Conservation (phyloP, 2,329 filamentous ascomycete species). For the Fusarium beomiforme region DNA sequence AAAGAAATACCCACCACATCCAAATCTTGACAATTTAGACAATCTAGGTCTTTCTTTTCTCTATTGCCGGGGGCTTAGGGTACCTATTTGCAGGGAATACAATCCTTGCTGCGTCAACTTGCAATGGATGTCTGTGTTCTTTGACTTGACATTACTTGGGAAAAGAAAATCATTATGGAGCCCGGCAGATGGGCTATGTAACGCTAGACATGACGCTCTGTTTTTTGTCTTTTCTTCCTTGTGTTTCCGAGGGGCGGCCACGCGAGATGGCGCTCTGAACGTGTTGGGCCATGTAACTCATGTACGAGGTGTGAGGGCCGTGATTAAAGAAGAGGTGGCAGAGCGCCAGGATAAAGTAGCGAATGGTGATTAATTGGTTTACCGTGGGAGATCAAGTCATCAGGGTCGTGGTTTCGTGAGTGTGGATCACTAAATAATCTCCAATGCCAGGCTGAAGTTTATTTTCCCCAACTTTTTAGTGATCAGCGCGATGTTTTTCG, state of each 20-base stretch:
- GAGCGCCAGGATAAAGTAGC: not conserved
- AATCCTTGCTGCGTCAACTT: slow-evolving; percentile 25
- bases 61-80: slow-evolving; percentile 13
- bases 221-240: slow-evolving; percentile 10
- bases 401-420: not conserved
- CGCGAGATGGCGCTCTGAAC: slow-evolving; percentile 42
- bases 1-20: not conserved
- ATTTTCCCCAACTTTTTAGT: not conserved
- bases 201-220: slow-evolving; percentile 18
- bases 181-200: slow-evolving; percentile 40
- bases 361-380: not conserved
- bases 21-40: not conserved
- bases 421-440: not conserved
- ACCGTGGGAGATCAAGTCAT: not conserved
- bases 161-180: slow-evolving; percentile 11
- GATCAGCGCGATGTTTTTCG: not conserved
- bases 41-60: not conserved
- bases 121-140: not conserved
- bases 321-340: not conserved
- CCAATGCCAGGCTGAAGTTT: not conserved
- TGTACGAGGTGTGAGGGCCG: slow-evolving; percentile 36
- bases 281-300: slow-evolving; percentile 27
- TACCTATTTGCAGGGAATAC: slow-evolving; percentile 12
- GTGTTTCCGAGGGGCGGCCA: slow-evolving; percentile 40
- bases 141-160: slow-evolving; percentile 1